Evolutionary conservation across 1,284 basidiomycete species (phyloP).

Genomic region (Irpex rosettiformis): DNA sequence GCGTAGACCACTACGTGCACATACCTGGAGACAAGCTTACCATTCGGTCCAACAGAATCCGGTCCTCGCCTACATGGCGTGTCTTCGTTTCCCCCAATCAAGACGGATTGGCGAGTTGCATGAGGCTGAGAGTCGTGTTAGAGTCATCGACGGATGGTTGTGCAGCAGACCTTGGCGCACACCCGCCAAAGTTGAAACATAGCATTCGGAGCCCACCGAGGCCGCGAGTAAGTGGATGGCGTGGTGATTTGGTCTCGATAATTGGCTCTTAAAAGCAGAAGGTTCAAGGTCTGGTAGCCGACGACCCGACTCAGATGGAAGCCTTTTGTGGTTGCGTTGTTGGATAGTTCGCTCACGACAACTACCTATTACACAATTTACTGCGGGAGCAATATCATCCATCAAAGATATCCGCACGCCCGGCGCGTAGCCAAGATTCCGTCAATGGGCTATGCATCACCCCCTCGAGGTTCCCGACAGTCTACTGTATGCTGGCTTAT

Average conservation of each 20-base stretch:
- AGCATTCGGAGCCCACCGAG: background rate
- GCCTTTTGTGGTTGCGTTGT: background rate
- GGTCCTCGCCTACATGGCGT: background rate
- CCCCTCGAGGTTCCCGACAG: too few relatives aligned
- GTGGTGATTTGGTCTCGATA: background rate
- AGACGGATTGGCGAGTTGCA: background rate
- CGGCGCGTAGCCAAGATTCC: background rate
- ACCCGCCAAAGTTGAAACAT: background rate
- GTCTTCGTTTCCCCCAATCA: background rate
- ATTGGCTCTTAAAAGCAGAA: background rate
- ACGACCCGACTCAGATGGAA: background rate
- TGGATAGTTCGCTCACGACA: background rate
- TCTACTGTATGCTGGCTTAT: too few relatives aligned
- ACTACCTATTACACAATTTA: background rate
- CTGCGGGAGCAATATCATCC: background rate
- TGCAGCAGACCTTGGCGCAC: background rate
- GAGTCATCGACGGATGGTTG: background rate
- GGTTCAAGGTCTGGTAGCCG: background rate
- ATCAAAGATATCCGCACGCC: background rate
- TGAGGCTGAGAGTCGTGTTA: background rate
- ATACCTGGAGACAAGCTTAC: too few relatives aligned
- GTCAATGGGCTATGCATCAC: background rate
- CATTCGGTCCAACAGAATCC: background rate
- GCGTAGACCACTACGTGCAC: too few relatives aligned
- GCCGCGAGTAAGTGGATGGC: background rate